Conservation (phyloP, 1,284 basidiomycete species). For the Lentinula novae-zelandiae region DNA sequence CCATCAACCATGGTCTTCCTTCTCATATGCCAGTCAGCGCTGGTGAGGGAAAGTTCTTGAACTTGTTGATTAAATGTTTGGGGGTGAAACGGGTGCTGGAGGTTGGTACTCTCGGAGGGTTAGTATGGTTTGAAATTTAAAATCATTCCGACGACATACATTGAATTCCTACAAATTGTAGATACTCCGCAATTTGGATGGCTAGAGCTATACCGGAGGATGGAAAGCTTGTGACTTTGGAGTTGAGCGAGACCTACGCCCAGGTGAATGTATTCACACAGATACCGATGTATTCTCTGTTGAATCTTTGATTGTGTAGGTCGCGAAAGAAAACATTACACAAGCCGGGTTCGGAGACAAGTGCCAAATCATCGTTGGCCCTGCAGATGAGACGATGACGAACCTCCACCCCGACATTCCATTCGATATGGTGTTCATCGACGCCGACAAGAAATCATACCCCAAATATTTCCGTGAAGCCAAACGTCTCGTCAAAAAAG, state of each 20-base stretch:
- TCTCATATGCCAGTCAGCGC: slow-evolving; percentile 51
- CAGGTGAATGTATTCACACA: slow-evolving; percentile 27
- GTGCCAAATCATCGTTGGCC: slow-evolving; percentile 46
- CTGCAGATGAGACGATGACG: slow-evolving; percentile 43
- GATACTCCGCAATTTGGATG: slow-evolving; percentile 61
- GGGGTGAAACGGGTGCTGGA: slow-evolving; percentile 52
- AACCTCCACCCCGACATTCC: slow-evolving; percentile 37
- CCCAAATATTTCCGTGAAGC: slow-evolving; percentile 49
- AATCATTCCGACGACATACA: no score
- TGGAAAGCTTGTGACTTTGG: slow-evolving; percentile 47
- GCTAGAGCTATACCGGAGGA: slow-evolving; percentile 50
- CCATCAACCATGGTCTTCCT: slow-evolving; percentile 40
- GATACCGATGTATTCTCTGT: neutral
- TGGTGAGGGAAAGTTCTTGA: slow-evolving; percentile 55
- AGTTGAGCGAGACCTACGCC: slow-evolving; percentile 46
- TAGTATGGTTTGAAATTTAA: neutral
- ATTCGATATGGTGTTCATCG: slow-evolving; percentile 61
- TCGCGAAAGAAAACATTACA: slow-evolving; percentile 50
- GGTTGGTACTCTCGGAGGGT: slow-evolving; percentile 61
- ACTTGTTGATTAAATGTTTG: slow-evolving; percentile 44
- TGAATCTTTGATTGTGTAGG: slow-evolving; percentile 27
- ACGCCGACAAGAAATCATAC: slow-evolving; percentile 55
- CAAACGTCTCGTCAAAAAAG: slow-evolving; percentile 49
- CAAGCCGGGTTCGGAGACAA: slow-evolving; percentile 43
- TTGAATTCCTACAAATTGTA: neutral